Conservation (phyloP, 495 filamentous ascomycete species). For the Parmelia sp. region DNA sequence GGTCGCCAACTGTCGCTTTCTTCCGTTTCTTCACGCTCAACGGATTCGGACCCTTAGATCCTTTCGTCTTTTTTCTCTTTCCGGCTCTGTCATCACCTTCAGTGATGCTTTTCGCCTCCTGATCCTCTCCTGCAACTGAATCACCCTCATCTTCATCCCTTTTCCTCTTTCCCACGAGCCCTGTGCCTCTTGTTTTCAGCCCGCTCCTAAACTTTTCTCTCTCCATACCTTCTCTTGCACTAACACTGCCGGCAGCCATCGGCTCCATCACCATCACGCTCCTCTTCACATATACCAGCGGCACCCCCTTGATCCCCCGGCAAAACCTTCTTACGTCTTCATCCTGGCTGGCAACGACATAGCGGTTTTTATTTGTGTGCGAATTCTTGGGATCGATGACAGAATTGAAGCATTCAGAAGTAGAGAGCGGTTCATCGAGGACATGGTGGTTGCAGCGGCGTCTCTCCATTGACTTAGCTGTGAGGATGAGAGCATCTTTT, state of each 20-base stretch:
- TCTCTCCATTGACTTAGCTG: slow-evolving; percentile 70
- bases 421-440: slow-evolving; percentile 66
- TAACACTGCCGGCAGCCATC: slow-evolving; percentile 60
- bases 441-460: slow-evolving; percentile 85
- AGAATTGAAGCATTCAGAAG: slow-evolving; percentile 68
- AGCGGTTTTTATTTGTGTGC: slow-evolving; percentile 79
- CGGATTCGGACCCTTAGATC: slow-evolving; percentile 82
- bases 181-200: slow-evolving; percentile 44
- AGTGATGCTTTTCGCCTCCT: slow-evolving; percentile 24
- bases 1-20: slow-evolving; percentile 31
- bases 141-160: slow-evolving; percentile 24
- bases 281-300: slow-evolving; percentile 73
- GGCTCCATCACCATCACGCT: slow-evolving; percentile 89
- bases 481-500: slow-evolving; percentile 53
- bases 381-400: slow-evolving; percentile 68
- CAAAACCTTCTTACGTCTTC: slow-evolving; percentile 49
- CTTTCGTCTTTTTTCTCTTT: slow-evolving; percentile 60
- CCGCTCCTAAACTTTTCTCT: slow-evolving; percentile 68
- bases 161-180: slow-evolving; percentile 42
- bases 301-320: slow-evolving; percentile 62
- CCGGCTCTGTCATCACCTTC: slow-evolving; percentile 30
- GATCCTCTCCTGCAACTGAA: slow-evolving; percentile 22
- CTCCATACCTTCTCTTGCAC: slow-evolving; percentile 61
- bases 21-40: slow-evolving; percentile 82
- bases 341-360: slow-evolving; percentile 77